Conservation (phyloP, 1,284 basidiomycete genomes). For the Leccinum subspadiceum region DNA sequence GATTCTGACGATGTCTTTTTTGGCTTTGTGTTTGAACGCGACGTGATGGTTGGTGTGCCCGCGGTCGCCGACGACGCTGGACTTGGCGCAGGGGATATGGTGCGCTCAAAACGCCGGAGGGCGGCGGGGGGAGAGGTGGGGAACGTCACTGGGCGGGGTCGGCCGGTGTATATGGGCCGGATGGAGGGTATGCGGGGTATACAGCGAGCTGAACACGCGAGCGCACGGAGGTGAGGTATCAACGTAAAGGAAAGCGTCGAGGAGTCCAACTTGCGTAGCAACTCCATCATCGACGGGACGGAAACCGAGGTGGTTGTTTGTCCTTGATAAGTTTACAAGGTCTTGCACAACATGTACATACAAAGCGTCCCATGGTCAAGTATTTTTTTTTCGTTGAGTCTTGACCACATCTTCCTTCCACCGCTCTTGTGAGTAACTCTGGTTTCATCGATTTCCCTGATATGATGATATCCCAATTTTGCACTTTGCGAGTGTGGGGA, state of each 20-base stretch:
- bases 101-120: constrained; percentile 7
- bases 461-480: constrained; percentile 31
- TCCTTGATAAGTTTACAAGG: constrained; percentile 22
- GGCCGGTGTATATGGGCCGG: constrained; percentile 6
- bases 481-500: constrained; percentile 34
- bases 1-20: background rate
- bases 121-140: constrained; percentile 14
- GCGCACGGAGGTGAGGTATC: background rate
- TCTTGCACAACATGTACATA: constrained; percentile 25
- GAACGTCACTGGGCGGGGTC: background rate
- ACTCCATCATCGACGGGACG: background rate
- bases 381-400: background rate
- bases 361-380: background rate
- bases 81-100: background rate
- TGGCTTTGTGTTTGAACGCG: accelerated
- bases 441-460: background rate
- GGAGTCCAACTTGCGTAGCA: constrained; percentile 10
- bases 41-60: background rate
- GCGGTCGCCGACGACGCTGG: background rate
- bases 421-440: constrained; percentile 16
- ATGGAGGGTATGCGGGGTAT: background rate
- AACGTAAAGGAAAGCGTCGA: background rate
- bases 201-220: background rate
- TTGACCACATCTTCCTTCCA: background rate
- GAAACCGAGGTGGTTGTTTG: constrained; percentile 25